These are phyloP conservation scores for Phaseolus coccineus DNA, from an alignment of 331 rosid species.

Conservation along the genomic window DNA sequence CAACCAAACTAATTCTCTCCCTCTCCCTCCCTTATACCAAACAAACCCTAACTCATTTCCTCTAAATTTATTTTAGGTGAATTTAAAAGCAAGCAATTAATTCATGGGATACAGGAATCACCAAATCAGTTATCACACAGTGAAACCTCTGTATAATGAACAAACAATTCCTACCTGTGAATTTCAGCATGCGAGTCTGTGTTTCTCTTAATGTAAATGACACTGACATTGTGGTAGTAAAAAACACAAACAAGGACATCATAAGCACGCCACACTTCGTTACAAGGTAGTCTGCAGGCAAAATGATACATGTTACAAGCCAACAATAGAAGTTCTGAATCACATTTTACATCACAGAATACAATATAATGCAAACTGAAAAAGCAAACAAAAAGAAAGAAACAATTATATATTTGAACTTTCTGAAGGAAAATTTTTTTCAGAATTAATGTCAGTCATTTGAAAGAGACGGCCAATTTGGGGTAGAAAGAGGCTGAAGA, in stretches of 20 bases:
- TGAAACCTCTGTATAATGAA: constrained; percentile 31
- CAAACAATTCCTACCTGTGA: constrained; percentile 71
- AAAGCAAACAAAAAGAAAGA: constrained; percentile 31
- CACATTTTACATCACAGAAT: constrained; percentile 27
- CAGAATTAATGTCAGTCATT: constrained; percentile 1
- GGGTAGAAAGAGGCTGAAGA: background rate
- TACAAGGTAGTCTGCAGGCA: constrained; percentile 88
- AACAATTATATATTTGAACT: background rate
- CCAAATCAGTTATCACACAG: constrained; percentile 19
- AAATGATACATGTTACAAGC: constrained; percentile 29
- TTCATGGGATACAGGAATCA: constrained; percentile 26
- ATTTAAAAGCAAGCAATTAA: constrained; percentile 26
- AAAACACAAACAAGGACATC: constrained; percentile 99
- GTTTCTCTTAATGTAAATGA: constrained; percentile 98
- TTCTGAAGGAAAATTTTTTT: background rate
- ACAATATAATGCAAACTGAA: background rate
- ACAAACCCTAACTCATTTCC: constrained; percentile 6
- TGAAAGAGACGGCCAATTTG: constrained; percentile 18
- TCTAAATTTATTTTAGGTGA: constrained; percentile 9
- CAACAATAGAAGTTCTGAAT: constrained; percentile 10
- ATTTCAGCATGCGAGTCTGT: constrained; percentile 99
- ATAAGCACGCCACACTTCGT: constrained; percentile 98
- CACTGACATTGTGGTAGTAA: constrained; percentile 98
- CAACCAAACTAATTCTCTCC: too few species aligned
- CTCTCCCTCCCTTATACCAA: too few species aligned